phyloP scores from a whole-genome alignment of 306 rosid genomes.

The Fragaria ananassa region DNA sequence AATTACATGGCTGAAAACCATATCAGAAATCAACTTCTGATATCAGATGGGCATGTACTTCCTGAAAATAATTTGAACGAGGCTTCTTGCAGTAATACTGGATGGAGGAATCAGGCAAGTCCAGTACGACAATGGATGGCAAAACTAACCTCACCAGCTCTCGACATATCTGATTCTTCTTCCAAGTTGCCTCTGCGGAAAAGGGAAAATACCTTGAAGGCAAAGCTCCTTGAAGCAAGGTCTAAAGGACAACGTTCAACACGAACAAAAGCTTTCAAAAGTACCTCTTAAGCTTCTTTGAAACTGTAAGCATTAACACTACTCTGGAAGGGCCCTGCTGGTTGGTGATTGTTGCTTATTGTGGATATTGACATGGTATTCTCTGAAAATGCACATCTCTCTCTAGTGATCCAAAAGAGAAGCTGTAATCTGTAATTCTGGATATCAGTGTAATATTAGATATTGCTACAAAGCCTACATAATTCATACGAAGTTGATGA shows the following conservation, averaged over 20 bases:
- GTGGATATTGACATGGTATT: slow-evolving; percentile 23
- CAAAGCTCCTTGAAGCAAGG: slow-evolving; percentile 96
- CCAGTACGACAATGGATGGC: slow-evolving; percentile 83
- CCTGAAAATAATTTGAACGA: slow-evolving; percentile 52
- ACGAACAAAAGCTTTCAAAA: slow-evolving; percentile 60
- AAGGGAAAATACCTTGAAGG: slow-evolving; percentile 75
- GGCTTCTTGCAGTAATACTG: slow-evolving; percentile 89
- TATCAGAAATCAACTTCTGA: slow-evolving; percentile 55
- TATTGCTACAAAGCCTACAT: slow-evolving; percentile 17
- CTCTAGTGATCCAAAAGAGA: slow-evolving; percentile 21
- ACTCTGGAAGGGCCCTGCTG: background rate
- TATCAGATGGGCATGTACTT: slow-evolving; percentile 53
- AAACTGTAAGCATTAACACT: background rate
- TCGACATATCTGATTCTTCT: slow-evolving; percentile 44
- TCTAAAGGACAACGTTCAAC: slow-evolving; percentile 64
- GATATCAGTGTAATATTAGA: slow-evolving; percentile 35
- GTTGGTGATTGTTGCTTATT: slow-evolving; percentile 20
- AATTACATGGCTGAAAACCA: slow-evolving; percentile 50
- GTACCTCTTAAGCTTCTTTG: slow-evolving; percentile 31
- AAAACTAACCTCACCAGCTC: slow-evolving; percentile 41
- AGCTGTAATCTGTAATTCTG: slow-evolving; percentile 35
- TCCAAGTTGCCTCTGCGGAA: slow-evolving; percentile 50
- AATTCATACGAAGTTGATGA: slow-evolving; percentile 16
- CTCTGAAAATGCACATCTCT: slow-evolving; percentile 14
- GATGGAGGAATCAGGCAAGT: slow-evolving; percentile 92